phyloP scores from a whole-genome alignment of 495 filamentous ascomycete genomes.

The Cryomyces antarcticus region DNA sequence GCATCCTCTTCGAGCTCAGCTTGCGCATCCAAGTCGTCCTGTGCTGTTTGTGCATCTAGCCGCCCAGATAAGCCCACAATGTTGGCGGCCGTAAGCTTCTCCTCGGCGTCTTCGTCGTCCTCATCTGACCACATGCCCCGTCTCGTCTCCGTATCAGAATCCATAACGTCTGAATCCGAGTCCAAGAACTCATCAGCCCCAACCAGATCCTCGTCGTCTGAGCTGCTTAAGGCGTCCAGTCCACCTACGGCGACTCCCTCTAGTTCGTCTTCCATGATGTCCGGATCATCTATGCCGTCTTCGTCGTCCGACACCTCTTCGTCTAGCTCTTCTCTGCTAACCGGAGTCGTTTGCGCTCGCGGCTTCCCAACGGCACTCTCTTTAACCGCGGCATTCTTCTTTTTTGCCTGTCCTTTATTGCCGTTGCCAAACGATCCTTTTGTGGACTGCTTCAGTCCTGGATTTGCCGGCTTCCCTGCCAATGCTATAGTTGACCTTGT shows the following conservation, averaged over 20 bases:
- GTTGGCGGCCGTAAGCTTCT: conserved; percentile 85
- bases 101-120: conserved; percentile 71
- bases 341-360: neutral
- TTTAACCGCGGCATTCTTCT: neutral
- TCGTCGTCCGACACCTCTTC: conserved; percentile 12
- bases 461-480: conserved; percentile 12
- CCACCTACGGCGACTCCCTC: conserved; percentile 16
- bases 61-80: conserved; percentile 77
- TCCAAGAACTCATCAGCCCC: conserved; percentile 36
- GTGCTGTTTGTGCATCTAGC: conserved; percentile 47
- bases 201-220: conserved; percentile 18
- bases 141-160: conserved; percentile 21
- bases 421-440: conserved; percentile 14
- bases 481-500: conserved; percentile 21
- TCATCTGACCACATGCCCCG: conserved; percentile 77
- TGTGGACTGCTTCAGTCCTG: conserved; percentile 12
- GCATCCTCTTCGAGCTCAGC: conserved; percentile 70
- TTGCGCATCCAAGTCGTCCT: conserved; percentile 57
- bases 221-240: conserved; percentile 27
- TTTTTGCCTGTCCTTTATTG: neutral
- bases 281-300: conserved; percentile 24
- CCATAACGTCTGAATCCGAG: conserved; percentile 23
- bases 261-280: conserved; percentile 22
- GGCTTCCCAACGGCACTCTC: neutral
- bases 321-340: conserved; percentile 2